A percentile compares a stretch with the other conserved stretches of the same genome.
Evolutionary conservation across 257 asterid genomes (phyloP).

Genomic region (Nicotiana benthamiana): DNA sequence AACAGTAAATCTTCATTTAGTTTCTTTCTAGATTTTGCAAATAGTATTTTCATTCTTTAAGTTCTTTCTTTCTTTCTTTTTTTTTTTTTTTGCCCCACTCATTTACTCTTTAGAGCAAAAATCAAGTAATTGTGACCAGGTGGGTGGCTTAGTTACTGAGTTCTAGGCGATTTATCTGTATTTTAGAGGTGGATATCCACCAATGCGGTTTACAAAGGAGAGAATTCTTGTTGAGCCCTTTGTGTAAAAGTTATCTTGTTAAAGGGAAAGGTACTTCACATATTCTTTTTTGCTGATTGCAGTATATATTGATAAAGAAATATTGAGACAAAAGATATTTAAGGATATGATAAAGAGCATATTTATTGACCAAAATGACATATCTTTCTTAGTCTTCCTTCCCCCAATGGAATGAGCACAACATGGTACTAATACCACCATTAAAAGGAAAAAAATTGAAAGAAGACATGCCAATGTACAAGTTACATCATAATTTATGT

Average conservation of each 20-base stretch:
- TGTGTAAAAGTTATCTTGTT: not conserved
- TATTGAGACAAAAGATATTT: no score
- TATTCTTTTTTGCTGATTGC: not conserved
- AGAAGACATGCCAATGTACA: no score
- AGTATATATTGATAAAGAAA: no score
- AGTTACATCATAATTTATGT: no score
- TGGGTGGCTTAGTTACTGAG: not conserved
- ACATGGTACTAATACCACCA: no score
- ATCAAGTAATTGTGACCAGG: not conserved
- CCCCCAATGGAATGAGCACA: no score
- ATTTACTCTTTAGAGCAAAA: not conserved
- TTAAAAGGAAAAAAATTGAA: no score
- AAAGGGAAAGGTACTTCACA: not conserved
- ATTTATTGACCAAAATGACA: no score
- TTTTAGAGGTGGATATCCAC: slow-evolving; percentile 11
- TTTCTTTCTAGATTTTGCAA: slow-evolving; percentile 9
- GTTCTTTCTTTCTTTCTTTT: not conserved
- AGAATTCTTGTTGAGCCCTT: not conserved
- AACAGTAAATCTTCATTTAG: not conserved
- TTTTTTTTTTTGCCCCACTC: not conserved
- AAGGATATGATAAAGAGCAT: no score
- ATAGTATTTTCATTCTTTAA: not conserved
- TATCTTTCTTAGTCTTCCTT: no score
- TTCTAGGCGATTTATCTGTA: not conserved
- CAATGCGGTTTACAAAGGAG: slow-evolving; percentile 5